Evolutionary conservation across 2,329 filamentous ascomycete genomes (phyloP), one percentile per base, ranked within the genome.

Genomic region (Pseudogymnoascus sp.): DNA sequence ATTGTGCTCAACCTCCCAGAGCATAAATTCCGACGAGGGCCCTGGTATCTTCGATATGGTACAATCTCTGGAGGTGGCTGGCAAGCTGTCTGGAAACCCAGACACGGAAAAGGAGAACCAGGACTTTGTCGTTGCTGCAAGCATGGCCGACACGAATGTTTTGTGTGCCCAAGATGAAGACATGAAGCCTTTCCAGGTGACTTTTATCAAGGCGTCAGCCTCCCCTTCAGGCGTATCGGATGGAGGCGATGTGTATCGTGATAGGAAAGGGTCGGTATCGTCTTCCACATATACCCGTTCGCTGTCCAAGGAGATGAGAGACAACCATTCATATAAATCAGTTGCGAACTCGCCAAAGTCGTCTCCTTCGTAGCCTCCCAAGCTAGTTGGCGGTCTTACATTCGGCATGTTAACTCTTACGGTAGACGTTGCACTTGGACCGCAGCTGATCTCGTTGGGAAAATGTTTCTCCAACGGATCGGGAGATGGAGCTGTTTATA

Each of bases 251-350:
- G 77, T 74, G 72, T 93, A 93, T 21, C 86, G 82, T 26, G 85
- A 88, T 2, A 95, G 76, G 70, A 88, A 90, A 0, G 83, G 77
- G 73, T 93, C 88, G 33, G 91, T 81, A 4, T 71, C 72, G 72
- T 93, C 88, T 9, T 71, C 72, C 3, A 75, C 72, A 10, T 74
- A 69, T 17, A 93, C 72, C 23, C 89, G 80, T n/a, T 87, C 84
- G 63, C 88, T 91, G 9, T 79, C 76, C 0, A 92, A 78, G 10
- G 82, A 80, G 4, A 88, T 72, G n/a, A 96, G 75, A 2, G 86
- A 86, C 0, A 93, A 71, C 87, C 88, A 95, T 75, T 95, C 90
- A 67, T 92, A 86, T 11, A 88, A 71, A 17, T 87, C 85, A 0
- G 82, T 79, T 1, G 83, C 82, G 65, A 81, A 81, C 21, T 91